Evolutionary conservation across 352 stramenopile species (phyloP).

Genomic region (Pythium scleroteichum): DNA sequence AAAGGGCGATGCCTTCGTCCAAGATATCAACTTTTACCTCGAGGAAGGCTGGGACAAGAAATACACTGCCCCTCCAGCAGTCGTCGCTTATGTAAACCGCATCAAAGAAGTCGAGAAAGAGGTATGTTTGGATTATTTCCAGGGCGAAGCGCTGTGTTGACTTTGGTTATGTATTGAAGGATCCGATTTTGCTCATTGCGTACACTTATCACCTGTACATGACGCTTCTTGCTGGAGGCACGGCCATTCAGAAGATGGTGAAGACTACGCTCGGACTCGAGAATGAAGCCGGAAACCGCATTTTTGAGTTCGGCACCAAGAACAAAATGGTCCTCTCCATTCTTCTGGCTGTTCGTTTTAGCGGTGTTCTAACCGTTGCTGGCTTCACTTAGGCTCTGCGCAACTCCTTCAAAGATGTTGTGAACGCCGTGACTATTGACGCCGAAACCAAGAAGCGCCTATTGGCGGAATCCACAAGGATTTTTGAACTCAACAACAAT

Average conservation of each 20-base stretch:
- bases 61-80: slow-evolving; percentile 50
- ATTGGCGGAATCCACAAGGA: slow-evolving; percentile 49
- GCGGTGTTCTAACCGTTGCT: background rate
- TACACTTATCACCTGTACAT: slow-evolving; percentile 83
- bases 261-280: slow-evolving; percentile 52
- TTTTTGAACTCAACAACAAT: slow-evolving; percentile 75
- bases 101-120: slow-evolving; percentile 57
- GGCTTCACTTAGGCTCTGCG: slow-evolving; percentile 26
- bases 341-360: background rate
- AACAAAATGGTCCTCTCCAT: slow-evolving; percentile 36
- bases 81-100: slow-evolving; percentile 56
- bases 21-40: slow-evolving; percentile 65
- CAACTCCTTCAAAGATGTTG: slow-evolving; percentile 56
- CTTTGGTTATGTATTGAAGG: background rate
- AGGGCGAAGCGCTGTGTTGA: background rate
- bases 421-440: slow-evolving; percentile 48
- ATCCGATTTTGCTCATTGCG: slow-evolving; percentile 58
- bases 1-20: slow-evolving; percentile 50
- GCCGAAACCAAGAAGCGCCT: slow-evolving; percentile 49
- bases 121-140: slow-evolving; percentile 20
- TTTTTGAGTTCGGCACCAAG: slow-evolving; percentile 54
- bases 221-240: slow-evolving; percentile 58
- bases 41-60: slow-evolving; percentile 58
- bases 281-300: slow-evolving; percentile 46
- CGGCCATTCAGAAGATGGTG: slow-evolving; percentile 70